phyloP scores from a whole-genome alignment of 805 yeast genomes.

The Wickerhamomyces chaumierensis region DNA sequence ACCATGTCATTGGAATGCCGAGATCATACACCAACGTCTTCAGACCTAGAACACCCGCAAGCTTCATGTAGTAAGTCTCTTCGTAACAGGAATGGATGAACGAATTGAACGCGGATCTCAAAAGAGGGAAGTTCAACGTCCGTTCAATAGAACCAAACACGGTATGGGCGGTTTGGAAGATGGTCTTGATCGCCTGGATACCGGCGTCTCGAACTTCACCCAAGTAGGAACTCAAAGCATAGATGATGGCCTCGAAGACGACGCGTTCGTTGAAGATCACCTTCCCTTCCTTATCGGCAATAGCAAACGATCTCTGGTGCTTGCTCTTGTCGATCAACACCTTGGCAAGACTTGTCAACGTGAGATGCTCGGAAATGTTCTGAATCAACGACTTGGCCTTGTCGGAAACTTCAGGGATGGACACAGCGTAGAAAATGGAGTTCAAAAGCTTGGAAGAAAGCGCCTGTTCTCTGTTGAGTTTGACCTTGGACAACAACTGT shows the following conservation, averaged over 20 bases:
- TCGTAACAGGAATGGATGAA: conserved; percentile 89
- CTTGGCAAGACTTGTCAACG: conserved; percentile 65
- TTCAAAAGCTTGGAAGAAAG: conserved; percentile 55
- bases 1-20: conserved; percentile 59
- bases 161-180: conserved; percentile 48
- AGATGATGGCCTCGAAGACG: conserved; percentile 62
- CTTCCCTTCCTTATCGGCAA: conserved; percentile 71
- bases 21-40: conserved; percentile 60
- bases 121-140: conserved; percentile 61
- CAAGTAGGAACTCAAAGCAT: conserved; percentile 71
- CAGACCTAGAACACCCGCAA: conserved; percentile 84
- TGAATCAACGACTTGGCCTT: conserved; percentile 55
- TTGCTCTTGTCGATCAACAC: conserved; percentile 59
- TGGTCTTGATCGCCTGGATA: conserved; percentile 46
- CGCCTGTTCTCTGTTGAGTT: conserved; percentile 51
- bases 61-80: conserved; percentile 73
- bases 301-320: conserved; percentile 58
- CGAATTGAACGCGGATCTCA: conserved; percentile 65
- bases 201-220: conserved; percentile 64
- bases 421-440: conserved; percentile 63
- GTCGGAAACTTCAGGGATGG: conserved; percentile 58
- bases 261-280: conserved; percentile 59
- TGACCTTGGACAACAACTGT: conserved; percentile 35
- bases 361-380: conserved; percentile 68
- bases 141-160: conserved; percentile 60